Conservation (phyloP, 83 land plant genomes). For the Picea engelmannii region DNA sequence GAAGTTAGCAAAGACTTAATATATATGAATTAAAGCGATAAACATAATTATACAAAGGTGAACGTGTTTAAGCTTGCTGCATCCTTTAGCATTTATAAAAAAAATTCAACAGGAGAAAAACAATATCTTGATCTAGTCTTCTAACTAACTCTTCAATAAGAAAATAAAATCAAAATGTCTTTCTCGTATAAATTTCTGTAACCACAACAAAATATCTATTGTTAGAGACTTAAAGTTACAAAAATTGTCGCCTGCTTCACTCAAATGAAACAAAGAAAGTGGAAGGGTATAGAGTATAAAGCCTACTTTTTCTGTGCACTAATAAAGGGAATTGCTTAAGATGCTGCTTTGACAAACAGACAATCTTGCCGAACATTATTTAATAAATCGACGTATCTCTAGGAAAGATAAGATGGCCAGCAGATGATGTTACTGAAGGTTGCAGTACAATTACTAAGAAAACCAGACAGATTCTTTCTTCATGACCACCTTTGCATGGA, state of each 20-base stretch:
- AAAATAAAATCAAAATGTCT: neutral
- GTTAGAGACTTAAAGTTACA: neutral
- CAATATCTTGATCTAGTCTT: neutral
- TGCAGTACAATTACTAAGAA: too few species aligned
- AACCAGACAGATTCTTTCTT: too few species aligned
- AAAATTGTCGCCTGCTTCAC: neutral
- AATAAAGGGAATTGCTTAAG: too few species aligned
- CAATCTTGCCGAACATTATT: too few species aligned
- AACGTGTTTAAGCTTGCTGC: neutral
- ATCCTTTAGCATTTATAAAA: neutral
- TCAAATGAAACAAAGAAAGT: neutral
- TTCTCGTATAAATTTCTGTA: neutral
- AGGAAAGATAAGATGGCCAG: too few species aligned
- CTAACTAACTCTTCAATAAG: neutral
- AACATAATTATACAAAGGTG: neutral
- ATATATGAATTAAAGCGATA: slow-evolving; percentile 4
- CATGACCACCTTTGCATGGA: too few species aligned
- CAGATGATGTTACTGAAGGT: too few species aligned
- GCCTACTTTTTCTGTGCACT: too few species aligned
- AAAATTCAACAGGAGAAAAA: neutral
- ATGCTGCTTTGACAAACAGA: too few species aligned
- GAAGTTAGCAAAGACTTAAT: neutral
- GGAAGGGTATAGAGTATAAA: neutral
- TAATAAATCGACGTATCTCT: too few species aligned
- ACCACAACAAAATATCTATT: neutral